Conservation (phyloP, 192 early-diverging fungal species). For the Coemansia sp. region DNA sequence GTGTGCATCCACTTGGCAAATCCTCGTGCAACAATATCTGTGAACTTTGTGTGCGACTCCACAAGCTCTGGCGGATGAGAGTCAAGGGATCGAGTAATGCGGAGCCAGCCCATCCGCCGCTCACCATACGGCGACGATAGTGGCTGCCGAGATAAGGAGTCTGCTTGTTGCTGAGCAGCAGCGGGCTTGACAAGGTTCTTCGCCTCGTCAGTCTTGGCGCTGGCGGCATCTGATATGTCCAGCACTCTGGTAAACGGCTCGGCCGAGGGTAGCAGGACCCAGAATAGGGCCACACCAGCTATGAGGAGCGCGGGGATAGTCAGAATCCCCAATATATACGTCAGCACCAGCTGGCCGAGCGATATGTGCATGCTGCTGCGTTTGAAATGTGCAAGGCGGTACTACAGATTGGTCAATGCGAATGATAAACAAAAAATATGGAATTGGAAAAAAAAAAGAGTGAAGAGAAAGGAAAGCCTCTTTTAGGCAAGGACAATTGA, state of each 20-base stretch:
- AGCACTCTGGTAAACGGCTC: conserved; percentile 1
- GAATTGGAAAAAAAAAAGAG: background rate
- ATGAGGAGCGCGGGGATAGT: conserved; percentile 37
- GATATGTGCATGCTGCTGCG: conserved; percentile 16
- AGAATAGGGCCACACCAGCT: conserved; percentile 26
- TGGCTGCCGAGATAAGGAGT: conserved; percentile 2
- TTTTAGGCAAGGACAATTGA: background rate
- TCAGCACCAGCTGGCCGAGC: conserved; percentile 29
- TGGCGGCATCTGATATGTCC: background rate
- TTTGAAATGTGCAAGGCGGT: conserved; percentile 7
- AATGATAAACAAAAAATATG: conserved; percentile 1
- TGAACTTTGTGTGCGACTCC: conserved; percentile 28
- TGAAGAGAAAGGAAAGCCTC: background rate
- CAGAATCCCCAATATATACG: conserved; percentile 45
- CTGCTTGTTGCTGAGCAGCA: background rate
- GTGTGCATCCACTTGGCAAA: conserved; percentile 45
- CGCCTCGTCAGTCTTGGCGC: background rate
- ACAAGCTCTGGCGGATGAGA: conserved; percentile 16
- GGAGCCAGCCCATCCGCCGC: conserved; percentile 52
- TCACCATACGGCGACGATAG: conserved; percentile 34
- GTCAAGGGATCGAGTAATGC: conserved; percentile 42
- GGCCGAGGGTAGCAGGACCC: conserved; percentile 23
- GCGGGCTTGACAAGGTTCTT: background rate
- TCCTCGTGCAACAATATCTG: conserved; percentile 47
- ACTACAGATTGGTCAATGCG: background rate